Evolutionary conservation across 768 basidiomycete species (phyloP).

Genomic region (Paxillus involutus): DNA sequence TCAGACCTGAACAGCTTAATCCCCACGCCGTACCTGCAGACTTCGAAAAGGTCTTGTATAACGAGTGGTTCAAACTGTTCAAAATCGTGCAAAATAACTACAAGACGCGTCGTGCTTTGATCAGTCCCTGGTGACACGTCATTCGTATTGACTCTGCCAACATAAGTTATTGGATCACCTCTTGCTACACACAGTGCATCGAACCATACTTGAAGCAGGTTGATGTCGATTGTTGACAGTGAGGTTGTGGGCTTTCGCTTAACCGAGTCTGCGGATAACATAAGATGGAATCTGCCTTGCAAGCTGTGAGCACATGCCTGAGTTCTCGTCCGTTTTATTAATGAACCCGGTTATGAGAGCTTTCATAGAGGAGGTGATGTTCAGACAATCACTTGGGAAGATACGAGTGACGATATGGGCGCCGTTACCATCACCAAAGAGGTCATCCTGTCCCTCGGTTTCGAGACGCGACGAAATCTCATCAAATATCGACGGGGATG

Average conservation of each 20-base stretch:
- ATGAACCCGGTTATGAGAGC: conserved; percentile 54
- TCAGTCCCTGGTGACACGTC: conserved; percentile 7
- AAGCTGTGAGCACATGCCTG: conserved; percentile 27
- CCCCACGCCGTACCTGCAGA: conserved; percentile 54
- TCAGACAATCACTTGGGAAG: conserved; percentile 47
- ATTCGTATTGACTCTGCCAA: background rate
- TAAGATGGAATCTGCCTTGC: background rate
- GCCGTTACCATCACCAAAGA: conserved; percentile 14
- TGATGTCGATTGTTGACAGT: conserved; percentile 62
- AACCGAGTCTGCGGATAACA: conserved; percentile 26
- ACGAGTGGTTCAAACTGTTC: conserved; percentile 66
- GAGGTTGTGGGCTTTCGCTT: conserved; percentile 51
- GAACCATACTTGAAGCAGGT: conserved; percentile 61
- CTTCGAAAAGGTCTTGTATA: conserved; percentile 68
- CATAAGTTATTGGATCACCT: conserved; percentile 32
- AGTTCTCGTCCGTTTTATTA: conserved; percentile 32
- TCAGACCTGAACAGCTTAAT: background rate
- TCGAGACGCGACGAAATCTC: too few relatives aligned
- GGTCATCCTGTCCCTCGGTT: too few relatives aligned
- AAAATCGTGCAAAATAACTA: conserved; percentile 70
- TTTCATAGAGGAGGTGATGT: conserved; percentile 52
- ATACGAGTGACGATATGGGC: conserved; percentile 24
- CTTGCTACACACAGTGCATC: conserved; percentile 36
- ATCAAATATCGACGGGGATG: too few relatives aligned
- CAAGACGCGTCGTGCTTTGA: conserved; percentile 38